phyloP scores from a whole-genome alignment of 371 early-diverging fungal genomes.

The Circinella minor region DNA sequence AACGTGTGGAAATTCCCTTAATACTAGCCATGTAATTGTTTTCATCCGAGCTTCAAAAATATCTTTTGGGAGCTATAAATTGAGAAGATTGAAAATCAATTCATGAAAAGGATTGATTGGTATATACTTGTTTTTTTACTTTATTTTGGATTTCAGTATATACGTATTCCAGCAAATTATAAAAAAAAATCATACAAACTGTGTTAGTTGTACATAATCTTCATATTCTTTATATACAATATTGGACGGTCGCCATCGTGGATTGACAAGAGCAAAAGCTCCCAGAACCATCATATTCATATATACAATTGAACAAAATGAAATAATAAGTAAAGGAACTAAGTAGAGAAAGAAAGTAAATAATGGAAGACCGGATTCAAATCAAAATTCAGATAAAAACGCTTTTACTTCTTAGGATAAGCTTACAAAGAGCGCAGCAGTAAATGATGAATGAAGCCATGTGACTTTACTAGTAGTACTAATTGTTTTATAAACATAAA shows the following conservation, averaged over 20 bases:
- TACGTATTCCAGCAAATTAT: too few species aligned
- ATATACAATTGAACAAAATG: not conserved
- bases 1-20: conserved; percentile 30
- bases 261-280: conserved; percentile 22
- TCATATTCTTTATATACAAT: conserved; percentile 19
- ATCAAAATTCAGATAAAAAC: too few species aligned
- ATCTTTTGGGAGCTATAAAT: conserved; percentile 30
- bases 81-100: not conserved
- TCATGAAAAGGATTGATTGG: not conserved
- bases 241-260: conserved; percentile 20
- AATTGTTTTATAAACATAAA: too few species aligned
- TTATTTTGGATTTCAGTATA: too few species aligned
- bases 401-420: too few species aligned
- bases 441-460: too few species aligned
- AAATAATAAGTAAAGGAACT: not conserved
- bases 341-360: too few species aligned
- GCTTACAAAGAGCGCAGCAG: too few species aligned
- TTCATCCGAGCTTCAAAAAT: conserved; percentile 27
- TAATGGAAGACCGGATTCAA: too few species aligned
- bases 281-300: conserved; percentile 25
- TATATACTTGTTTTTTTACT: too few species aligned
- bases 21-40: conserved; percentile 27
- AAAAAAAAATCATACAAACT: conserved; percentile 15
- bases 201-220: conserved; percentile 20
- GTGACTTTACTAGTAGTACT: too few species aligned